phyloP scores from a whole-genome alignment of 345 rosid genomes.

The Turnera subulata region DNA sequence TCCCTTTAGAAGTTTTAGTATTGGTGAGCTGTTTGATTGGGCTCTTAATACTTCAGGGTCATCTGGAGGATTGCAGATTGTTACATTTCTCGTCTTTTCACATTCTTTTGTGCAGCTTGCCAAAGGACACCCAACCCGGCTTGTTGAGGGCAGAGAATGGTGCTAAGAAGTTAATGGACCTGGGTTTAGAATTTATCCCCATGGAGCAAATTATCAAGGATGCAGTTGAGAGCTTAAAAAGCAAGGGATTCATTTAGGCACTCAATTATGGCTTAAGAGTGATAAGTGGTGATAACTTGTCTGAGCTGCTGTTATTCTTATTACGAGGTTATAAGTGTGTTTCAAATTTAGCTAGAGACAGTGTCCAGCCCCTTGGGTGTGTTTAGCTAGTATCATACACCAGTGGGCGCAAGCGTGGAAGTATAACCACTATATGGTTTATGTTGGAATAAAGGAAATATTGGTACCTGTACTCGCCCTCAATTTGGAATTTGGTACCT shows the following conservation, averaged over 20 bases:
- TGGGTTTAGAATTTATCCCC: conserved; percentile 69
- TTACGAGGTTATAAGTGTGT: too few species aligned
- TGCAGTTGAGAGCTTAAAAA: conserved; percentile 67
- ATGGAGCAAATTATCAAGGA: conserved; percentile 88
- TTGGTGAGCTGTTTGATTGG: neutral
- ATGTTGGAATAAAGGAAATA: too few species aligned
- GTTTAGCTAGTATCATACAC: too few species aligned
- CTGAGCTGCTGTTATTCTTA: too few species aligned
- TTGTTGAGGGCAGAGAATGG: conserved; percentile 63
- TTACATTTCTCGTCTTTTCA: neutral
- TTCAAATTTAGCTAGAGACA: too few species aligned
- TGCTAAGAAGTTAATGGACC: conserved; percentile 61
- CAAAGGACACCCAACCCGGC: conserved; percentile 80
- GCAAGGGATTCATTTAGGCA: conserved; percentile 59
- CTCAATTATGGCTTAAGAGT: neutral
- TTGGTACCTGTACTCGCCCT: too few species aligned
- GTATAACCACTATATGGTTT: too few species aligned
- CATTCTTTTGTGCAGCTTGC: conserved; percentile 36
- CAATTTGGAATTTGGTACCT: too few species aligned
- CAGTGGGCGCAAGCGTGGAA: too few species aligned
- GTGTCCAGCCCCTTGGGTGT: too few species aligned
- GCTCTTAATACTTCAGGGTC: neutral
- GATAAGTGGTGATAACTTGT: neutral
- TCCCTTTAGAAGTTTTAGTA: too few species aligned
- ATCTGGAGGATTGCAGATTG: neutral